Base-by-base conservation (phyloP, 2,329 filamentous ascomycete species). In the Trichoderma sp. region DNA sequence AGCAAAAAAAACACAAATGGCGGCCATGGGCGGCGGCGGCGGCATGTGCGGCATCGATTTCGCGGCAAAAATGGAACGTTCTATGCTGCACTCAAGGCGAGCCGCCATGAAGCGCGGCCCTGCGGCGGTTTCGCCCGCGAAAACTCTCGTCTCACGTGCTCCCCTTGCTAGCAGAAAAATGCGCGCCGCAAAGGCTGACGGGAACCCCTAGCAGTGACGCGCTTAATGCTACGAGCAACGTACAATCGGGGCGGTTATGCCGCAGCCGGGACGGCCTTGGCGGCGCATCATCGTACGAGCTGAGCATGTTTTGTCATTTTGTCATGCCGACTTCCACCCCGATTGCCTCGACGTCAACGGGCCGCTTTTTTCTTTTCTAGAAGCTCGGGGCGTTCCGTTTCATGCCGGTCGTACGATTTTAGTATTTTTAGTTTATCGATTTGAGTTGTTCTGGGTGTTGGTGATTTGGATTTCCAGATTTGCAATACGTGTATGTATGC, bases 21-120 rank as follows among this genome's bases (percentile, higher is more conserved):
- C 9, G 9, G n/a, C 23, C 53, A 43, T 17, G 28, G 69, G 69
- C 69, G 55, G 69, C 69, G 43, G 55, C 34, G 53, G 69, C 69
- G 69, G 69, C 69, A 65, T 59, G 3, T 71, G 69, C 69, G 69
- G 69, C 69, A 36, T 61, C n/a, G 28, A 20, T 17, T 17, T 20
- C n/a, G 61, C 34, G 59, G 68, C 59, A 23, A 43, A 39, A 39
- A 12, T n/a, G 17, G 8, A 3, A 15, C 9, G 17, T 20, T 12
- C 39, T 13, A 30, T 58, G 53, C 50, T 20, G 11, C 6, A 32
- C 53, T 15, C 11, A 15, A 34, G 30, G 39, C 26, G 43, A 36
- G 64, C 64, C 64, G 43, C 64, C 30, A 15, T 64, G 61, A 66
- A 66, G 63, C 66, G 66, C 66, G 53, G 65, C 34, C 17, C 20